Percentiles rank a stretch among this genome's conserved stretches.
Evolutionary conservation across 306 rosid species (phyloP).

Genomic region (Vicia villosa): DNA sequence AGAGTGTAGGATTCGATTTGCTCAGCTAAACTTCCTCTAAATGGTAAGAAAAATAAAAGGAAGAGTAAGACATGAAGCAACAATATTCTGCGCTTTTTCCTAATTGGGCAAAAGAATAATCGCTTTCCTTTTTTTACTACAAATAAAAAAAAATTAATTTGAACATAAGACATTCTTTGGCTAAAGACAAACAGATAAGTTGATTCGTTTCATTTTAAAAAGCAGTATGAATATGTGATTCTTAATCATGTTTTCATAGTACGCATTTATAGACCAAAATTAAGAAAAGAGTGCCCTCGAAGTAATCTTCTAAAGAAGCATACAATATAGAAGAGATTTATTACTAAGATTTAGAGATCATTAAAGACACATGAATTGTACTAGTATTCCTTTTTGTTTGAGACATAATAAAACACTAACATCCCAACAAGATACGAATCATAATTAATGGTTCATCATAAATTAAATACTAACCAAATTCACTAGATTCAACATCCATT

Average conservation of each 20-base stretch:
- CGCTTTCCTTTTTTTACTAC: not conserved
- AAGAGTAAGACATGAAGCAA: not conserved
- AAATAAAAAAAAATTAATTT: not conserved
- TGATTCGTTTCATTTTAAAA: not conserved
- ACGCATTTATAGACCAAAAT: too few species aligned
- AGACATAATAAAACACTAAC: not conserved
- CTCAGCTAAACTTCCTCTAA: not conserved
- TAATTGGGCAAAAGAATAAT: not conserved
- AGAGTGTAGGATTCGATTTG: not conserved
- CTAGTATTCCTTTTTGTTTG: not conserved
- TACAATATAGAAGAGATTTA: not conserved
- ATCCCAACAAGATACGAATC: not conserved
- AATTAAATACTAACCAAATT: not conserved
- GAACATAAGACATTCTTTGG: not conserved
- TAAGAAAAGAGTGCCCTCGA: not conserved
- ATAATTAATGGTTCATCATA: not conserved
- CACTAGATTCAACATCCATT: not conserved
- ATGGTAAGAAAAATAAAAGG: not conserved
- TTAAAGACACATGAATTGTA: not conserved
- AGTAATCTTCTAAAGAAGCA: not conserved
- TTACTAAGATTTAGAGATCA: not conserved
- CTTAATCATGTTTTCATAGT: too few species aligned
- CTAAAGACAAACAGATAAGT: not conserved
- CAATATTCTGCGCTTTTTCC: constrained; percentile 9
- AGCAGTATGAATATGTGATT: not conserved